phyloP scores from a whole-genome alignment of 106 monocot species.

The Allium cepa region DNA sequence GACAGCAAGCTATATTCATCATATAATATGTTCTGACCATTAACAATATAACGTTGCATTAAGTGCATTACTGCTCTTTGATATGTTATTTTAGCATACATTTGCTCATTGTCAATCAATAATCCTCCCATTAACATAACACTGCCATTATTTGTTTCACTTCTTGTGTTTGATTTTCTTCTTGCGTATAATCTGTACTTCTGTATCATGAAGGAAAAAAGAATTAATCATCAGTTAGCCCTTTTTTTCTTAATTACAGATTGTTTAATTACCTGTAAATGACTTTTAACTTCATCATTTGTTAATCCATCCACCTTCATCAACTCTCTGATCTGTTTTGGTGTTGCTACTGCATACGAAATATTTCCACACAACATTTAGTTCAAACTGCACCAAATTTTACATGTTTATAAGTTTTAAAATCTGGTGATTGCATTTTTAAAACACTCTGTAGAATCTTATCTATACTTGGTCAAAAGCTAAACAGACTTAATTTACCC shows the following conservation, averaged over 20 bases:
- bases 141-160: slow-evolving; percentile 4
- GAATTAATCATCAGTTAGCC: not conserved
- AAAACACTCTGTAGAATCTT: too few species aligned
- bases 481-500: too few species aligned
- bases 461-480: too few species aligned
- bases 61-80: too few species aligned
- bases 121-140: slow-evolving; percentile 26
- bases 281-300: slow-evolving; percentile 99
- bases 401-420: not conserved
- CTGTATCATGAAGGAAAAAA: slow-evolving; percentile 22
- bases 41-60: too few species aligned
- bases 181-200: slow-evolving; percentile 82
- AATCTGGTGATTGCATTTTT: not conserved
- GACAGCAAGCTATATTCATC: too few species aligned
- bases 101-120: slow-evolving; percentile 27
- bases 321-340: slow-evolving; percentile 94
- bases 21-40: too few species aligned
- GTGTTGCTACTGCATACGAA: slow-evolving; percentile 69
- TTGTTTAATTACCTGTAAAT: slow-evolving; percentile 55
- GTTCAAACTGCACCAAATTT: not conserved
- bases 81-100: slow-evolving; percentile 11
- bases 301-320: slow-evolving; percentile 97
- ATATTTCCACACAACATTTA: not conserved
- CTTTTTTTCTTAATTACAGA: too few species aligned
- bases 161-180: slow-evolving; percentile 31